Base-by-base conservation (phyloP, 805 yeast species). In the Candida khao-thaluensis region DNA sequence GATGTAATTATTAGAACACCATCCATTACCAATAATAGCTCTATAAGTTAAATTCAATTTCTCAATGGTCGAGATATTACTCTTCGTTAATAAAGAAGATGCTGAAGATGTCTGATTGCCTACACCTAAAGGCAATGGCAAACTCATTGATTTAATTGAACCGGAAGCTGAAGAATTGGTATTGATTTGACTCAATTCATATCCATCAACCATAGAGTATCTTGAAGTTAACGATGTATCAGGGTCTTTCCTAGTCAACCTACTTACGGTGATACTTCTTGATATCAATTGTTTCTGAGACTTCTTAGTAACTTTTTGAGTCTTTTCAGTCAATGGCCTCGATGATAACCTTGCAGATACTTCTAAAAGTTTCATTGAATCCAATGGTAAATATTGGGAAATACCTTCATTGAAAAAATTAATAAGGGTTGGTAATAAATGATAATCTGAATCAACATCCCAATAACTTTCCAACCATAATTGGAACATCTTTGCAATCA, bases 381-480 rank as follows among this genome's bases (percentile, higher is more conserved):
- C 91, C 15, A 81, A 60, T 1, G 93, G 95, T 38, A 84, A 62
- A 41, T 58, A 68, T 9, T 58, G 53, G n/a, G 77, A 68, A n/a
- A 81, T 70, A 10, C 81, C 88, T 59, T 85, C 95, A 56, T 85
- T 85, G 53, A 86, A 81, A 54, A 88, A 84, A 52, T 85, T 85
- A 31, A 85, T 72, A 52, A 88, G 63, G 0, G 87, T 82, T 9
- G 93, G 78, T 32, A 89, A 62, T 27, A 81, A 65, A 17, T 59
- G 62, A 44, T 74, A 76, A 57, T 89, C 95, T 5, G 60, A 39
- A 30, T 72, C 69, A 34, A 75, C 77, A 46, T 81, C 77, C 96
- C 96, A 91, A 56, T 84, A 89, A 37, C 93, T 82, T 59, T 88
- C 95, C 59, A 91, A 64, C 99, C 99, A 91, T 24, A 77, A 66